phyloP scores from a whole-genome alignment of 176 grass and related monocot genomes.

The Musa beccarii region DNA sequence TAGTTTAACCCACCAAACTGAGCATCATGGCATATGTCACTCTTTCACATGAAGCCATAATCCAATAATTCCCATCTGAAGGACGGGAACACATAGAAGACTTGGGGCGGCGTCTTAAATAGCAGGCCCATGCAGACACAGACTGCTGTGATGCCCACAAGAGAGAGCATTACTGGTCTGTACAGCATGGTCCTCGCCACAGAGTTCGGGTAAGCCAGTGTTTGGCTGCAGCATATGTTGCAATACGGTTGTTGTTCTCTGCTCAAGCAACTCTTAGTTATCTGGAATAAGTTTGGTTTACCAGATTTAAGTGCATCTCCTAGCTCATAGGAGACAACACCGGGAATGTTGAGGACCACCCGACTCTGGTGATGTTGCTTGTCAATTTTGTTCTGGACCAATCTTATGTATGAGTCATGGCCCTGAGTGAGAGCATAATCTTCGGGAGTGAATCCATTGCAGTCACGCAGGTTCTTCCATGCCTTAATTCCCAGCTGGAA shows the following conservation, averaged over 20 bases:
- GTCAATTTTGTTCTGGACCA: slow-evolving; percentile 75
- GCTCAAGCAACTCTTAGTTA: neutral
- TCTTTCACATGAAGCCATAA: slow-evolving; percentile 43
- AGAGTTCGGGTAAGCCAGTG: neutral
- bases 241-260: neutral
- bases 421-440: slow-evolving; percentile 51
- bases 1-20: neutral
- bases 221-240: neutral
- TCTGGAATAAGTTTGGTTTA: neutral
- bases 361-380: slow-evolving; percentile 27
- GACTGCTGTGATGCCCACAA: slow-evolving; percentile 64
- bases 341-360: slow-evolving; percentile 29
- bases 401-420: slow-evolving; percentile 45
- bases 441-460: slow-evolving; percentile 53
- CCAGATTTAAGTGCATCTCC: neutral
- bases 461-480: slow-evolving; percentile 56
- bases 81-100: slow-evolving; percentile 31
- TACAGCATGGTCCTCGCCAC: slow-evolving; percentile 40
- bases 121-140: slow-evolving; percentile 78
- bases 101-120: slow-evolving; percentile 48
- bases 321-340: slow-evolving; percentile 15
- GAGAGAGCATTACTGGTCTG: slow-evolving; percentile 48
- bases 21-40: neutral
- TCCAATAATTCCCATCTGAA: slow-evolving; percentile 55
- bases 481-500: slow-evolving; percentile 54